Base-by-base conservation (phyloP, 1,284 basidiomycete genomes). In the Trichosporon coremiiforme region DNA sequence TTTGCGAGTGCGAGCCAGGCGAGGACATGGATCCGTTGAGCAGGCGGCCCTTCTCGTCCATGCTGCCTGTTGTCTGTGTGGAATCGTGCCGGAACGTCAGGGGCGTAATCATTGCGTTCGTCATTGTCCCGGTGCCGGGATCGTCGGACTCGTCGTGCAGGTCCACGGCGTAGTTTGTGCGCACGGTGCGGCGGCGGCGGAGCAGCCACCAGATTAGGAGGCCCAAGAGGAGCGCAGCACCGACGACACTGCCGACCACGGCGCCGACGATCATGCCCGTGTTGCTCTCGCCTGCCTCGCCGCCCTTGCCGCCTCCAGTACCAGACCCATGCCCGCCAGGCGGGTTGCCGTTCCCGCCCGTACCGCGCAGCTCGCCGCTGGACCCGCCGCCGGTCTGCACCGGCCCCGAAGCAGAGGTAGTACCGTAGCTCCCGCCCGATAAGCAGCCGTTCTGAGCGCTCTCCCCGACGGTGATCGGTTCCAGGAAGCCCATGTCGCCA, bases 131-230 rank as follows among this genome's bases (percentile, higher is more conserved):
- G 2, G 29, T 17, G 15, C 13, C 31, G 55, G 31, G 25, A 4
- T 17, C 55, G 5, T 29, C 25, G 15, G 55, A 13, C 13, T 29
- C 31, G 55, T 60, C 55, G 25, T 31, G 55, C 25, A 60, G 55
- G 29, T 60, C 55, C 4, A 60, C 55, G 55, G 55, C 55, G 55
- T 60, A 60, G 55, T 60, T 33, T 0, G 55, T 31, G 25, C 55
- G 55, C 22, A 55, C 50, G 29, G 29, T 29, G 55, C 55, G 55
- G 13, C 25, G 29, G 55, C 29, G 55, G 13, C 55, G 55, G 22
- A 60, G 31, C 29, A 60, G 55, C 55, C 55, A 60, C 55, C 55
- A 60, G 13, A 33, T 8, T 25, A 60, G 29, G 3, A 33, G 10
- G 4, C 4, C 55, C 29, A 60, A 15, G 17, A 33, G 3, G 15